These are phyloP conservation scores for Ensete ventricosum DNA, from an alignment of 176 grass and related monocot genomes.

Conservation along the genomic window DNA sequence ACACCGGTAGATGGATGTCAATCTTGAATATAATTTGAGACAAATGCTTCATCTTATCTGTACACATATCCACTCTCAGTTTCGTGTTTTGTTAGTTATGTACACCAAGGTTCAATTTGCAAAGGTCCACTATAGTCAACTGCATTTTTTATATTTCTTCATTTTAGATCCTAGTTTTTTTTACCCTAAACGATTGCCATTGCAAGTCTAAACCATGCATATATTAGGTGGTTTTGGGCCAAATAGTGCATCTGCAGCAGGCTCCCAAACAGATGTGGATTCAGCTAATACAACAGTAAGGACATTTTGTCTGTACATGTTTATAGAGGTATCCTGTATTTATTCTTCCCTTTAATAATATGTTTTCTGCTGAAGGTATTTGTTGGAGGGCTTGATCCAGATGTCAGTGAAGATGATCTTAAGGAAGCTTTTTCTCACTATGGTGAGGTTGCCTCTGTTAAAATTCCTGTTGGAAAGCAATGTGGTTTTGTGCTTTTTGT, in stretches of 20 bases:
- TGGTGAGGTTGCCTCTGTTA: slow-evolving; percentile 46
- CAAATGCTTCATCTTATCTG: too few relatives aligned
- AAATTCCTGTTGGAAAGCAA: slow-evolving; percentile 27
- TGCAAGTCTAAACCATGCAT: neutral
- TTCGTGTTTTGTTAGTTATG: neutral
- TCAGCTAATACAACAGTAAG: slow-evolving; percentile 12
- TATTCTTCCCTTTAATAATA: neutral
- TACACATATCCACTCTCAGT: neutral
- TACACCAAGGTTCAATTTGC: neutral
- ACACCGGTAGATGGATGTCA: neutral
- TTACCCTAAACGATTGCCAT: neutral
- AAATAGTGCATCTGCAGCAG: neutral
- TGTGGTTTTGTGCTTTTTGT: slow-evolving; percentile 47
- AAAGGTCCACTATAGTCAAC: neutral
- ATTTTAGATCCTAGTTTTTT: neutral
- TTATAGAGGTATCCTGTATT: neutral
- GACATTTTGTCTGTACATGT: too few relatives aligned
- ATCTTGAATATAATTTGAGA: neutral
- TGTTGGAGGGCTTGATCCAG: slow-evolving; percentile 33
- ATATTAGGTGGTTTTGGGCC: slow-evolving; percentile 8
- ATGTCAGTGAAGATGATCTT: slow-evolving; percentile 38
- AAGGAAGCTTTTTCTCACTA: slow-evolving; percentile 35
- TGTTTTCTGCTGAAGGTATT: slow-evolving; percentile 35
- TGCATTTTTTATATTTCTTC: neutral
- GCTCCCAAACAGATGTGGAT: slow-evolving; percentile 1